Evolutionary conservation across 495 filamentous ascomycete genomes (phyloP).

Genomic region (Sordaria brevicollis): DNA sequence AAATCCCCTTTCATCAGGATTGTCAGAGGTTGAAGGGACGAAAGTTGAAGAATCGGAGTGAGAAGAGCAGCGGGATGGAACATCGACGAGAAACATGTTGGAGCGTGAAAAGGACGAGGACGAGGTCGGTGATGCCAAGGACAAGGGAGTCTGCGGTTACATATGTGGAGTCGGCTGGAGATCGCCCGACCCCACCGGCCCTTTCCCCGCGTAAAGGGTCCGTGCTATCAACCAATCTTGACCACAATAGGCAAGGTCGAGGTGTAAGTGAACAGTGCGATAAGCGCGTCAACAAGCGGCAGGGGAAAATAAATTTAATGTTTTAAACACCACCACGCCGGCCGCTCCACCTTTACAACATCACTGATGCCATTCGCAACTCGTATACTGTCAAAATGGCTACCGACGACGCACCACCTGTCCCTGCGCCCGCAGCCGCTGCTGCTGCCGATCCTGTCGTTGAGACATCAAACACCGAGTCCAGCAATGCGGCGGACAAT

Average conservation of each 20-base stretch:
- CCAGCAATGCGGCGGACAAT: slow-evolving; percentile 8
- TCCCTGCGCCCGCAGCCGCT: neutral
- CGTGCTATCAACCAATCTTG: neutral
- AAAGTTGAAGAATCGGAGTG: no score
- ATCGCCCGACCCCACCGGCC: neutral
- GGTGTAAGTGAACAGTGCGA: neutral
- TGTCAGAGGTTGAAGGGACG: no score
- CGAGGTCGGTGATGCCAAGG: no score
- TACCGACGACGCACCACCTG: slow-evolving; percentile 9
- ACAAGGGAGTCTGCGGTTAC: neutral
- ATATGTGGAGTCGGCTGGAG: neutral
- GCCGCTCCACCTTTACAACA: neutral
- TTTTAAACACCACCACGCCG: neutral
- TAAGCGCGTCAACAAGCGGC: neutral
- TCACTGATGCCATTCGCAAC: neutral
- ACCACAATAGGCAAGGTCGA: neutral
- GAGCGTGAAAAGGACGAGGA: no score
- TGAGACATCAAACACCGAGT: neutral
- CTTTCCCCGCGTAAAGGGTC: neutral
- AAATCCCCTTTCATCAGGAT: no score
- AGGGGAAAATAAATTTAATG: neutral
- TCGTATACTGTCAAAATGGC: slow-evolving; percentile 9
- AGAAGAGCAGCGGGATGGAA: no score
- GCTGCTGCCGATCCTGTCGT: neutral
- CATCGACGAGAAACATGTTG: no score